Conservation (phyloP, 2,329 filamentous ascomycete species). For the Fusarium sororula region DNA sequence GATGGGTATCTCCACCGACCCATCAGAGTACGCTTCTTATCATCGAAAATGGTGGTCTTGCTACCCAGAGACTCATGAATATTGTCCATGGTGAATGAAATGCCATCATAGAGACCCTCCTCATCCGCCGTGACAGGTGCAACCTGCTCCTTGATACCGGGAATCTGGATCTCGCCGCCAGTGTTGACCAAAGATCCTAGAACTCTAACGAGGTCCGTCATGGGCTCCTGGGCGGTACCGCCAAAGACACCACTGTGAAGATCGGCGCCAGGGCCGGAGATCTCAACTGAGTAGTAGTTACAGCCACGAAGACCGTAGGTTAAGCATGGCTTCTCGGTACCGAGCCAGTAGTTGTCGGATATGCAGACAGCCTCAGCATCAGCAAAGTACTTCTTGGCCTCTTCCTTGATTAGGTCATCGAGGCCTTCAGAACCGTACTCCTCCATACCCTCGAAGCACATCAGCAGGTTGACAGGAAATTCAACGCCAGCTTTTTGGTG, state of each 20-base stretch:
- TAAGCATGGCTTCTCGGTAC: constrained; percentile 96
- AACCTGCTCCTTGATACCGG: constrained; percentile 93
- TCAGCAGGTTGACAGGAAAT: constrained; percentile 96
- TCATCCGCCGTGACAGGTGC: constrained; percentile 88
- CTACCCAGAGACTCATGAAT: constrained; percentile 91
- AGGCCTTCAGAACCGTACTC: constrained; percentile 97
- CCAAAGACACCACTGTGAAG: constrained; percentile 98
- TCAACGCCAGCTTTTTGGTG: constrained; percentile 95
- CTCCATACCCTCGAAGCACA: constrained; percentile 99
- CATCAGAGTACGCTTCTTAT: constrained; percentile 95
- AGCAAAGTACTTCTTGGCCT: constrained; percentile 94
- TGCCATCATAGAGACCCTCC: constrained; percentile 84
- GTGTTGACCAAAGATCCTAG: constrained; percentile 87
- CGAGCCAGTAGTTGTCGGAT: constrained; percentile 99
- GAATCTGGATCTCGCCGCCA: constrained; percentile 90
- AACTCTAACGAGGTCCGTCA: constrained; percentile 91
- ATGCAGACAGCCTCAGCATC: constrained; percentile 97
- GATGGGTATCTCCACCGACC: constrained; percentile 95
- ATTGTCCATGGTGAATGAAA: constrained; percentile 96
- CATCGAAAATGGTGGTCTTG: constrained; percentile 84
- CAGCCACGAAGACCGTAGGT: constrained; percentile 97
- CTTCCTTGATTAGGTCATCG: constrained; percentile 90
- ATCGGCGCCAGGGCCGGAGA: constrained; percentile 91
- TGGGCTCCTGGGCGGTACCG: constrained; percentile 95
- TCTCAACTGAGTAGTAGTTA: constrained; percentile 95